Evolutionary conservation across 495 filamentous ascomycete genomes (phyloP).

Genomic region (Talaromyces borbonicus): DNA sequence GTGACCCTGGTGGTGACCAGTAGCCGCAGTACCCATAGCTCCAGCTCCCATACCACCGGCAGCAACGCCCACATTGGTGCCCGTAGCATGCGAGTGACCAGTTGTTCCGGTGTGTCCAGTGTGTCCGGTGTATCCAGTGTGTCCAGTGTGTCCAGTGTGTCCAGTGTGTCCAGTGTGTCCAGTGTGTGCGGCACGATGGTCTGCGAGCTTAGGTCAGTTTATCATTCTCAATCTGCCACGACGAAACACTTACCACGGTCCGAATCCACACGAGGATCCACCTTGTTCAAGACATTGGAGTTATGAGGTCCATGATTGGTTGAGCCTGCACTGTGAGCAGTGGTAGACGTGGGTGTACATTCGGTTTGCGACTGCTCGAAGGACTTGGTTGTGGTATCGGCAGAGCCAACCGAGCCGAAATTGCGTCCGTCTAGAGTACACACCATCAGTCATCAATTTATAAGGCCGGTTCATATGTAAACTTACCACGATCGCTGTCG

Average conservation of each 20-base stretch:
- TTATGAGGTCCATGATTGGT: constrained; percentile 24
- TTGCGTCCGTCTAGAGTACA: neutral
- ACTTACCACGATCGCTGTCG: constrained; percentile 23
- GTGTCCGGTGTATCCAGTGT: no score
- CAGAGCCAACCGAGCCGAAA: neutral
- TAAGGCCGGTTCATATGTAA: neutral
- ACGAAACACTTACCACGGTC: neutral
- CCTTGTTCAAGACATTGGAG: constrained; percentile 32
- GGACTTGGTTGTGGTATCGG: constrained; percentile 1
- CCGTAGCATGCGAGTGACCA: neutral
- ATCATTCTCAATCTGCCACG: neutral
- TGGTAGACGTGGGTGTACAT: neutral
- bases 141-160: no score
- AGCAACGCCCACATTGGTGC: neutral
- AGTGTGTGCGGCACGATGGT: neutral
- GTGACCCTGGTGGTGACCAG: constrained; percentile 12
- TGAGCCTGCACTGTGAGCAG: neutral
- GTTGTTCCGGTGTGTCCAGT: constrained; percentile 2
- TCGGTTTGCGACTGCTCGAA: constrained; percentile 3
- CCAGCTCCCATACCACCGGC: neutral
- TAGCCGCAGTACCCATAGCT: constrained; percentile 8
- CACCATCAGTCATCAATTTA: neutral
- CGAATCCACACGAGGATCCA: constrained; percentile 40
- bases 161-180: constrained; percentile 4
- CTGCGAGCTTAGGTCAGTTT: neutral